phyloP scores from a whole-genome alignment of 805 yeast genomes.

The Hanseniaspora guilliermondii region DNA sequence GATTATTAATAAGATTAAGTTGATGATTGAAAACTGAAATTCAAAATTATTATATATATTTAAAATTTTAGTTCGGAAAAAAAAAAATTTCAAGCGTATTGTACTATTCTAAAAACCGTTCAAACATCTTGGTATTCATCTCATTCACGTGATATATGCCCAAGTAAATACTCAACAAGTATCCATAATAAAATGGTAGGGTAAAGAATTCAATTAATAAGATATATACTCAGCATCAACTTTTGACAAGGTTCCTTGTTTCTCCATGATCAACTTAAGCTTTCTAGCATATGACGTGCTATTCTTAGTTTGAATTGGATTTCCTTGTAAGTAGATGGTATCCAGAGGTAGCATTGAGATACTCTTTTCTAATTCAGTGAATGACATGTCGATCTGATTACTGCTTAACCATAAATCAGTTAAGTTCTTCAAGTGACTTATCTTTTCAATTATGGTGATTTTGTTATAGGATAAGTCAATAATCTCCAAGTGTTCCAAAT shows the following conservation, averaged over 20 bases:
- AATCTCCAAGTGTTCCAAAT: conserved; percentile 51
- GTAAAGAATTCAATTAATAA: too few species aligned
- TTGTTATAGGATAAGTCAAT: conserved; percentile 74
- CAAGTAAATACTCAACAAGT: background rate
- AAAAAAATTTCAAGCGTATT: too few species aligned
- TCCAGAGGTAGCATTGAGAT: conserved; percentile 57
- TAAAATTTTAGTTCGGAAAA: too few species aligned
- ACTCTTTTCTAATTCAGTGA: conserved; percentile 55
- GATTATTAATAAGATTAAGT: too few species aligned
- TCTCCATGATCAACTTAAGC: conserved; percentile 51
- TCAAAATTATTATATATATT: too few species aligned
- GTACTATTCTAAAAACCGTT: too few species aligned
- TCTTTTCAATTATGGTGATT: conserved; percentile 47
- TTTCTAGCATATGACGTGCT: conserved; percentile 81
- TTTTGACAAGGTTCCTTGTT: conserved; percentile 51
- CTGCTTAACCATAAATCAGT: conserved; percentile 92
- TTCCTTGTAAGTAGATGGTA: conserved; percentile 87
- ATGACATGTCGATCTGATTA: conserved; percentile 50
- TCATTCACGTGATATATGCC: background rate
- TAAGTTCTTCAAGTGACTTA: conserved; percentile 52
- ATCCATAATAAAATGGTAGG: too few species aligned
- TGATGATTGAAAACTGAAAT: too few species aligned
- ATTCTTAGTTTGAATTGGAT: conserved; percentile 65
- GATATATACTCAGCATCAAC: conserved; percentile 77
- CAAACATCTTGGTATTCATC: too few species aligned